Conservation (phyloP, 495 filamentous ascomycete species). For the Daldinia bambusicola region DNA sequence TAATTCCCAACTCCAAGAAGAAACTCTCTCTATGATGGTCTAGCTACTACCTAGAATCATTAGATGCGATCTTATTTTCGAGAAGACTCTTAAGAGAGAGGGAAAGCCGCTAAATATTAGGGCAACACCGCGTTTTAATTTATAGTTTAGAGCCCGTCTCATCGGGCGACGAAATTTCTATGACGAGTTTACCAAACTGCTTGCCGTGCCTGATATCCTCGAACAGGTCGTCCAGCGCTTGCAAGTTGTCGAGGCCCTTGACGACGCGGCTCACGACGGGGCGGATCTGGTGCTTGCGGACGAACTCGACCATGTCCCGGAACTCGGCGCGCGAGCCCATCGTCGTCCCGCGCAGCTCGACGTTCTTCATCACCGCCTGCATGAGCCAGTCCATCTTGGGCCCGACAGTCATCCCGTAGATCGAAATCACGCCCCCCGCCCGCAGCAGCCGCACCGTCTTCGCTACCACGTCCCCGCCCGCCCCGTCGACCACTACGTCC, state of each 20-base stretch:
- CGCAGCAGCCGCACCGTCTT: slow-evolving; percentile 67
- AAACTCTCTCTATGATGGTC: background rate
- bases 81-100: background rate
- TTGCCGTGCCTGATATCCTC: slow-evolving; percentile 78
- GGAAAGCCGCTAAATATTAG: background rate
- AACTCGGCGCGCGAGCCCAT: slow-evolving; percentile 84
- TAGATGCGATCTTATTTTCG: background rate
- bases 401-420: slow-evolving; percentile 81
- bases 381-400: slow-evolving; percentile 79
- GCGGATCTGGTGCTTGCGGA: slow-evolving; percentile 67
- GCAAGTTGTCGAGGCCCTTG: slow-evolving; percentile 71
- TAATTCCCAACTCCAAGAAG: background rate
- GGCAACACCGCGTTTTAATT: background rate
- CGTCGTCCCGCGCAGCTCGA: slow-evolving; percentile 76
- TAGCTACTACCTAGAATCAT: background rate
- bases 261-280: slow-evolving; percentile 72
- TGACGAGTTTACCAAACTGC: slow-evolving; percentile 82
- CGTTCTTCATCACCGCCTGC: slow-evolving; percentile 76
- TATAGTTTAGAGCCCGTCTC: slow-evolving; percentile 31
- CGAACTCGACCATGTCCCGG: slow-evolving; percentile 78
- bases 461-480: slow-evolving; percentile 76
- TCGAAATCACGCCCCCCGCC: slow-evolving; percentile 71
- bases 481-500: slow-evolving; percentile 79
- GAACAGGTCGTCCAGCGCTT: slow-evolving; percentile 73
- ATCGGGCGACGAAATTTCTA: slow-evolving; percentile 53